Percentiles rank a stretch among this genome's conserved stretches.
Conservation (phyloP, 2,329 filamentous ascomycete genomes). For the Colletotrichum simmondsii region DNA sequence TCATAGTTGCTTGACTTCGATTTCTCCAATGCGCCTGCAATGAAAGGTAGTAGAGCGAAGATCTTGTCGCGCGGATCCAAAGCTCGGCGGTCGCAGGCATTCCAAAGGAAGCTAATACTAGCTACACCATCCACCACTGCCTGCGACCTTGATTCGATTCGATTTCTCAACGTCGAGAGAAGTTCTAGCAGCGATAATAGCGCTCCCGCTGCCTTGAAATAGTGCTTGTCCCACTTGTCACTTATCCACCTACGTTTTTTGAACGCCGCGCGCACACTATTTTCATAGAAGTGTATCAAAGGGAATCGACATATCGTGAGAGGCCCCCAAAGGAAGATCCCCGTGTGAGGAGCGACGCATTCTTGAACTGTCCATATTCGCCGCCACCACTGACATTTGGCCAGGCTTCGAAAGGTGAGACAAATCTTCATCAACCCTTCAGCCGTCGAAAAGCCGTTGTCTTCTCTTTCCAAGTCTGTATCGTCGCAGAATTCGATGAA, state of each 20-base stretch:
- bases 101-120: not conserved
- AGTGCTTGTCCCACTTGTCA: not conserved
- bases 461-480: not conserved
- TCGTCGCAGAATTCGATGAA: not conserved
- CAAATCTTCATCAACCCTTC: accelerated
- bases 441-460: not conserved
- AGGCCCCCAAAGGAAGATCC: accelerated
- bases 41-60: not conserved
- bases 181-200: accelerated
- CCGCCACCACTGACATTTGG: not conserved
- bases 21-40: accelerated
- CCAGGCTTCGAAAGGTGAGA: not conserved
- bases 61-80: not conserved
- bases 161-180: not conserved
- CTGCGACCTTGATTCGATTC: accelerated
- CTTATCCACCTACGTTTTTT: not conserved
- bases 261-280: too few relatives aligned
- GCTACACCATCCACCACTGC: accelerated
- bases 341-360: not conserved
- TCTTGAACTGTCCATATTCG: not conserved
- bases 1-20: not conserved
- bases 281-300: not conserved
- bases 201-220: not conserved
- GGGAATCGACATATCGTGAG: not conserved
- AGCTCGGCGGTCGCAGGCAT: not conserved